A percentile compares a stretch with the other conserved stretches of the same genome.
These are phyloP conservation scores for Striga hermonthica DNA, from an alignment of 305 asterid species.

Conservation along the genomic window DNA sequence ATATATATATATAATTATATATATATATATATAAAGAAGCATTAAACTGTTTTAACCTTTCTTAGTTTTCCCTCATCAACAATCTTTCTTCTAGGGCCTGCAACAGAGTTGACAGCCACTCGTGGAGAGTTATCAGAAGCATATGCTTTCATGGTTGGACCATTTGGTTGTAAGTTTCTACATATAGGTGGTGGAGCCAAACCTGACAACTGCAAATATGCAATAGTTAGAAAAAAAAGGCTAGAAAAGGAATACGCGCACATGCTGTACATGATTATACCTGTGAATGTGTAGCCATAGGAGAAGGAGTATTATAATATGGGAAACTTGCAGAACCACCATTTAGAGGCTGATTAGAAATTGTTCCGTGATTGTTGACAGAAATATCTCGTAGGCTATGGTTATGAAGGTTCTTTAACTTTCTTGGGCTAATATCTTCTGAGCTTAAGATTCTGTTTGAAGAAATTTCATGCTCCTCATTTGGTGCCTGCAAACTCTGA, in stretches of 20 bases:
- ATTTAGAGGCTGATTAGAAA: slow-evolving; percentile 53
- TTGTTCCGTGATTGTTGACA: slow-evolving; percentile 57
- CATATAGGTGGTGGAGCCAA: slow-evolving; percentile 85
- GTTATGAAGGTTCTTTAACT: slow-evolving; percentile 49
- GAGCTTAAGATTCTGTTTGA: slow-evolving; percentile 43
- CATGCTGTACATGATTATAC: slow-evolving; percentile 37
- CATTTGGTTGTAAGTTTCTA: slow-evolving; percentile 69
- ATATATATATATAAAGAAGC: too few relatives aligned
- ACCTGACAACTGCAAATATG: slow-evolving; percentile 73
- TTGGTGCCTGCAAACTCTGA: slow-evolving; percentile 48
- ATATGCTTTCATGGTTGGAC: slow-evolving; percentile 52
- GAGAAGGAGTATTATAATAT: slow-evolving; percentile 87
- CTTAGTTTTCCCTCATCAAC: slow-evolving; percentile 93
- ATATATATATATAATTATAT: too few relatives aligned
- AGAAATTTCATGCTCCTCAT: slow-evolving; percentile 50
- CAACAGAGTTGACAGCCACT: slow-evolving; percentile 54
- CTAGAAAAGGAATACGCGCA: not conserved
- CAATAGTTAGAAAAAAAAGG: slow-evolving; percentile 16
- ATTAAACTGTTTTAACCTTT: slow-evolving; percentile 54
- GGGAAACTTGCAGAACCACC: slow-evolving; percentile 55
- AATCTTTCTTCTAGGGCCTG: slow-evolving; percentile 90
- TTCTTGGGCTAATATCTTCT: slow-evolving; percentile 77
- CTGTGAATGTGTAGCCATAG: slow-evolving; percentile 73
- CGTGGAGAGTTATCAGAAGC: slow-evolving; percentile 77
- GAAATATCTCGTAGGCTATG: slow-evolving; percentile 63